phyloP scores from a whole-genome alignment of 495 filamentous ascomycete species.

The Trichocladium antarcticum region DNA sequence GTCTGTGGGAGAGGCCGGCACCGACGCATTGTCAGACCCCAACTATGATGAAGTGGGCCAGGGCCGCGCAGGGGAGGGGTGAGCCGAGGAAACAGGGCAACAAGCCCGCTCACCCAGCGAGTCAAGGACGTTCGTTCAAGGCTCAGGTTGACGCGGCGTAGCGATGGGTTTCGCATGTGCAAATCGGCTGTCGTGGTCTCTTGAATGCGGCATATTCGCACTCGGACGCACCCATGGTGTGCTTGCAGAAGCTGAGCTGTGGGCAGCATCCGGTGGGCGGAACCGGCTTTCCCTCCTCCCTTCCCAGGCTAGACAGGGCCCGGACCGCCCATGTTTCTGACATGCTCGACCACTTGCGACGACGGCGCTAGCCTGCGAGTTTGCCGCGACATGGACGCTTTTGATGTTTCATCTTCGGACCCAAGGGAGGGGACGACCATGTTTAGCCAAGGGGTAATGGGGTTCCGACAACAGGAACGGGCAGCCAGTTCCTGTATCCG shows the following conservation, averaged over 20 bases:
- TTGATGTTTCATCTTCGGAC: not conserved
- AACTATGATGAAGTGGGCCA: conserved; percentile 10
- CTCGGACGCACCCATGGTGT: conserved; percentile 14
- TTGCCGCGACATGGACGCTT: not conserved
- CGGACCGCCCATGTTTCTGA: not conserved
- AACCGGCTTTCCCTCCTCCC: not conserved
- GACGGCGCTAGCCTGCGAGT: conserved; percentile 18
- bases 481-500: not conserved
- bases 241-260: not conserved
- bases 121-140: conserved; percentile 23
- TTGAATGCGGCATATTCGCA: conserved; percentile 25
- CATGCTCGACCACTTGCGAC: conserved; percentile 5
- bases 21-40: conserved; percentile 17
- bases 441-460: not conserved
- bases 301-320: not conserved
- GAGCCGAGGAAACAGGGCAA: conserved; percentile 2
- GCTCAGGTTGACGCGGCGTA: conserved; percentile 17
- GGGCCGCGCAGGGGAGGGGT: conserved; percentile 14
- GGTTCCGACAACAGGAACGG: not conserved
- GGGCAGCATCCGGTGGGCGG: not conserved
- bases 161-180: conserved; percentile 23
- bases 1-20: conserved; percentile 12
- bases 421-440: not conserved
- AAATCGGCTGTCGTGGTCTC: conserved; percentile 12
- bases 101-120: conserved; percentile 25